Base-by-base conservation (phyloP, 352 stramenopile genomes). In the Phytopythium cucurbitacearum region DNA sequence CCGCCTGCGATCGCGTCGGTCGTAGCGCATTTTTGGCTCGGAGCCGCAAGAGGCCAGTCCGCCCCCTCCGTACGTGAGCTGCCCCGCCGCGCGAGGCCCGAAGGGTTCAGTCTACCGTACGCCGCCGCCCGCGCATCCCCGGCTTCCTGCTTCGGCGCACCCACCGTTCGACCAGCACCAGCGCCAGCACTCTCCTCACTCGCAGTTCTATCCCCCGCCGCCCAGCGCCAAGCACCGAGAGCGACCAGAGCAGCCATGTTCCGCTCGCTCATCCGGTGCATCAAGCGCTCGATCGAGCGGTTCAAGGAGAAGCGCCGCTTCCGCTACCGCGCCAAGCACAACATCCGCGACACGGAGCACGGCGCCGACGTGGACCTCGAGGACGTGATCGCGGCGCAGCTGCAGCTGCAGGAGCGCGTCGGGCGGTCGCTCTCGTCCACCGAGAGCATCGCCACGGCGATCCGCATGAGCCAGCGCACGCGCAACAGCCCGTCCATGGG, bases 321-420 rank as follows among this genome's bases (percentile, higher is more conserved):
- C 32, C 45, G 45, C 7, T 34, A 34, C 45, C 21, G 28, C 41
- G 56, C 55, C 44, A 40, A 64, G 10, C 36, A 54, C 28, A 12
- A 54, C 32, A 49, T 59, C 38, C 66, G 59, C 16, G 47, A 43
- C 34, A 67, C 60, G 21, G 53, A 65, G 40, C 51, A 60, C 41
- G 67, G 67, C 32, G 67, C 63, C 9, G 46, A 65, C 36, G 65
- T 76, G 33, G 67, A 76, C 55, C 68, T 76, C n/a, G 67, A 76
- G 39, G 60, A 70, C 13, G 67, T 60, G 36, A 55, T 76, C 41
- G 56, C 57, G 10, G 59, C 64, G 52, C 43, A 76, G 54, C 16
- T 76, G 40, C 63, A 68, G 56, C 57, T 59, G n/a, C 67, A 76
- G 57, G 51, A 57, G 33, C 63, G 60, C 13, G 71, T 60, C 16